Conservation (phyloP, 192 early-diverging fungal genomes). For the Mortierella claussenii region DNA sequence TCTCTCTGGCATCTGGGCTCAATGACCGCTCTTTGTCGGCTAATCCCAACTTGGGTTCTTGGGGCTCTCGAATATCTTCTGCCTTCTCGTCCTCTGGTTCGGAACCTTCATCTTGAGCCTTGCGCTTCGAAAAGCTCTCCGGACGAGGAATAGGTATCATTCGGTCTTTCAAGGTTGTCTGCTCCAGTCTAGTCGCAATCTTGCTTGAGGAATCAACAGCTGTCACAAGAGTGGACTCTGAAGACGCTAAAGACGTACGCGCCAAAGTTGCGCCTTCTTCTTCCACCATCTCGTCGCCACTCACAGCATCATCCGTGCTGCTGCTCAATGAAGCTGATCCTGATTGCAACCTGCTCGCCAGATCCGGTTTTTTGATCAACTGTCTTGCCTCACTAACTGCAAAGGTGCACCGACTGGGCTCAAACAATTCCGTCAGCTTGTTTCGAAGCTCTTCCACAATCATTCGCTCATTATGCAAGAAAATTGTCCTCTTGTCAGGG, state of each 20-base stretch:
- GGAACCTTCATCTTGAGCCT: slow-evolving; percentile 1
- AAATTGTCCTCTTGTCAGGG: slow-evolving; percentile 93
- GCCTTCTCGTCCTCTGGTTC: slow-evolving; percentile 9
- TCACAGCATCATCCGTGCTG: background rate
- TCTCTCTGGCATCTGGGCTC: background rate
- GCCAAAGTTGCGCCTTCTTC: background rate
- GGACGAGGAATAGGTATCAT: background rate
- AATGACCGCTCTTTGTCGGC: background rate
- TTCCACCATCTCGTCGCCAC: background rate
- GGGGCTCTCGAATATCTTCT: background rate
- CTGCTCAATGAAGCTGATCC: background rate
- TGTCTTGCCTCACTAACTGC: slow-evolving; percentile 37
- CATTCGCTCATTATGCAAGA: slow-evolving; percentile 81
- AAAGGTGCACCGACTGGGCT: slow-evolving; percentile 68
- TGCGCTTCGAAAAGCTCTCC: slow-evolving; percentile 4
- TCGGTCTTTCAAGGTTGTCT: slow-evolving; percentile 9
- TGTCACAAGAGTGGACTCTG: background rate
- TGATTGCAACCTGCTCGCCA: slow-evolving; percentile 5
- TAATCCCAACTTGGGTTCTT: too few species aligned
- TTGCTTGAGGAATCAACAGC: background rate
- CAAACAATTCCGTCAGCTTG: slow-evolving; percentile 59
- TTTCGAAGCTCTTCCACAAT: slow-evolving; percentile 64
- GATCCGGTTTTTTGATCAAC: slow-evolving; percentile 43
- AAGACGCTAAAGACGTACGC: background rate
- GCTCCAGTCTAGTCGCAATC: slow-evolving; percentile 1